Evolutionary conservation across 768 basidiomycete species (phyloP), one percentile per base, ranked within the genome.

Genomic region (Boletellus sp.): DNA sequence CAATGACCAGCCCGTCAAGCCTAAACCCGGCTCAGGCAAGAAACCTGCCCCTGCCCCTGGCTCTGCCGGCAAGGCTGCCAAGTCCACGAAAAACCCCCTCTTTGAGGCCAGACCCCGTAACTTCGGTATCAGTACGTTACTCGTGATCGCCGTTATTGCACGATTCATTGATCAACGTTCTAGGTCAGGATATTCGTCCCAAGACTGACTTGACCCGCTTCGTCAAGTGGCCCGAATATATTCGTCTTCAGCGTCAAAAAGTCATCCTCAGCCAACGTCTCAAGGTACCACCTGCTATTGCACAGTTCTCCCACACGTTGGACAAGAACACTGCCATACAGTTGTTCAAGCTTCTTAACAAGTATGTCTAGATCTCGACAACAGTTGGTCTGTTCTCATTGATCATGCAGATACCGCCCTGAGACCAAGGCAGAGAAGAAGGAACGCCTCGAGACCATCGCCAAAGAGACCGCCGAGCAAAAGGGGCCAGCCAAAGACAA

Each of bases 271-370:
- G 90, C 81, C 93, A 97, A 75, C 91, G 95, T 64, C 79, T 98
- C 61, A 98, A 98, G 81, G 94, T 96, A 23, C 95, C 95, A 58
- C 95, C 95, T 35, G 91, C 95, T 60, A 94, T 99, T 62, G 90
- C 94, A 42, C 95, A 99, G 71, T 97, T 98, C 80, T 83, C 85
- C n/a, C 80, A 87, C 82, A 94, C 94, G 39, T 79, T 99, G 66
- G 95, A 99, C 83, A 97, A 96, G 83, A 98, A 97, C 81, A 97
- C 94, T 44, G 95, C 95, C 19, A 94, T 90, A 26, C 94, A 97
- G 72, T 74, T 98, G 54, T 98, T 97, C 85, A 94, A 95, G 75
- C 84, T 99, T 53, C 72, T 97, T 41, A 95, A 99, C 85, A 97
- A 97, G 80, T 80, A 66, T 59, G 66, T 37, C 1, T 3, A 22